phyloP scores from a whole-genome alignment of 805 yeast species.

The Soucietia sequanensis region DNA sequence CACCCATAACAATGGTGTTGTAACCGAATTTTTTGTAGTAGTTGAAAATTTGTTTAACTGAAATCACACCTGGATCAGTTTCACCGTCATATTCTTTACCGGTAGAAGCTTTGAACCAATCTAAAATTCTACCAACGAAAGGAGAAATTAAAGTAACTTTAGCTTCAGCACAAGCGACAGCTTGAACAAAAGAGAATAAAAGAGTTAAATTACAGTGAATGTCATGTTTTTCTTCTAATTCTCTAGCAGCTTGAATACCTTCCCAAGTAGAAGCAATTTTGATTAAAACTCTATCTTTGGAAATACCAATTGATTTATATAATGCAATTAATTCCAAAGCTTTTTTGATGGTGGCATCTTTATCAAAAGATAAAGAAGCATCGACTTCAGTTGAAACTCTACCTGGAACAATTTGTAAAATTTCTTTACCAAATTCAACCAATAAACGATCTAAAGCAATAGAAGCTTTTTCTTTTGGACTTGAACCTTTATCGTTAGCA shows the following conservation, averaged over 20 bases:
- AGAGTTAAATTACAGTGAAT: constrained; percentile 95
- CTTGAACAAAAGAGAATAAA: constrained; percentile 93
- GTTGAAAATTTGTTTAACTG: constrained; percentile 88
- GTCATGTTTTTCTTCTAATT: constrained; percentile 85
- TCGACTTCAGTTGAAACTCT: constrained; percentile 99
- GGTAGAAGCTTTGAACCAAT: constrained; percentile 94
- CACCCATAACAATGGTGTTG: constrained; percentile 99
- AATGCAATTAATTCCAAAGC: constrained; percentile 87
- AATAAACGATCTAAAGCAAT: constrained; percentile 87
- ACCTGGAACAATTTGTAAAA: constrained; percentile 94
- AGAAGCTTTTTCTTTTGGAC: constrained; percentile 67
- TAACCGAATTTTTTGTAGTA: constrained; percentile 97
- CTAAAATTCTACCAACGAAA: constrained; percentile 98
- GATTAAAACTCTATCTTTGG: constrained; percentile 87
- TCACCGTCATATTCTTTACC: constrained; percentile 81
- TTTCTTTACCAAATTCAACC: constrained; percentile 95
- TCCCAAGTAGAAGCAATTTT: constrained; percentile 98
- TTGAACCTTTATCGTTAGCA: constrained; percentile 58
- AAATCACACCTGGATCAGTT: constrained; percentile 93
- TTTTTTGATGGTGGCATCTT: constrained; percentile 88
- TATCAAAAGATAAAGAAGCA: constrained; percentile 96
- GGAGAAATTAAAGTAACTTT: constrained; percentile 94
- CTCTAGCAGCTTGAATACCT: constrained; percentile 98
- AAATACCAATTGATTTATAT: constrained; percentile 81
- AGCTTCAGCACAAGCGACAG: constrained; percentile 99